Base-by-base conservation (phyloP, 2,329 filamentous ascomycete genomes). In the Paracoccidioides lutzii region DNA sequence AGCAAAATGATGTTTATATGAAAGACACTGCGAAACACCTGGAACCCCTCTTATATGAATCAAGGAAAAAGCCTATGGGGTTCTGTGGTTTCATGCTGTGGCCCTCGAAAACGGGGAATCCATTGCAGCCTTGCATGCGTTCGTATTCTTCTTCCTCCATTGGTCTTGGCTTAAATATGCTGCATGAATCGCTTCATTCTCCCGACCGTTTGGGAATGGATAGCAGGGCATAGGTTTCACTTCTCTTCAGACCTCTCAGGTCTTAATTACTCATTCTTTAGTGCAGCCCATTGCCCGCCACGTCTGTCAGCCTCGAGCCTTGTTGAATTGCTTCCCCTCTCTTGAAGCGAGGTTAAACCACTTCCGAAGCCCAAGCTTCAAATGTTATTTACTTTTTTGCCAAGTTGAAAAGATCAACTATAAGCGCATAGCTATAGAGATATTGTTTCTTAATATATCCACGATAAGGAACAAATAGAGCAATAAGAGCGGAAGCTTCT, bases 251-350 rank as follows among this genome's bases (percentile, higher is more conserved):
- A 28, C 33, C 4, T 22, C 22, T 5, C 32, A 38, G 15, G n/a
- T 5, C 5, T 37, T 50, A 10, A 45, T 14, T 42, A 5, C 32
- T 22, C 46, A 12, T 35, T 35, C 12, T 48, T 48, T 48, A 48
- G 45, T 32, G 30, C 30, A 12, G 46, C 46, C 7, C 3, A 33
- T 28, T 14, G 10, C 46, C 33, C 38, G 38, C 50, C 37, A 41
- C 50, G 50, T 52, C 50, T 41, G 50, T 52, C 50, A 52, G 50
- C 50, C 50, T 52, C 33, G 15, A 5, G 22, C 40, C 37, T 42
- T 32, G 14, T 28, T 6, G 46, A 14, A 22, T 32, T 6, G 15
- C 2, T 38, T 44, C 42, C 49, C 12, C 15, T 42, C 22, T 42
- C 15, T 32, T 15, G n/a, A 50, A 28, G 33, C 14, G 15, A 35